Evolutionary conservation across 164 flowering plant species (phyloP), one percentile per base, ranked within the genome.

Genomic region (Taxillus chinensis): DNA sequence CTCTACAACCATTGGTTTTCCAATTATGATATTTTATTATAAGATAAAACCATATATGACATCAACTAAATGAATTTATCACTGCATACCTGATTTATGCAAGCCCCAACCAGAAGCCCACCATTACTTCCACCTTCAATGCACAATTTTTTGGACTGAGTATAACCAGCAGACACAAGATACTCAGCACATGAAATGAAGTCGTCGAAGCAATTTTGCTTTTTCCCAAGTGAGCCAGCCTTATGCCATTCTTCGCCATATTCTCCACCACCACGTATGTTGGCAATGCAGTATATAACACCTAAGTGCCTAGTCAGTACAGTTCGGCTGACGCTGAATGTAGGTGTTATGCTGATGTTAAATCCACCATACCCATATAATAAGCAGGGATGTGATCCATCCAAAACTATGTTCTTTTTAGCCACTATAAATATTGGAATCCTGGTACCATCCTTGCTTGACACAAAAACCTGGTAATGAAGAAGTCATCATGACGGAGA

Each of bases 111-210:
- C 59, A 95, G 92, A 70, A 89, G 93, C 51, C 99, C 99, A 61
- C 97, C 97, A 73, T 95, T 95, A 78, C 99, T 95, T 71, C 97
- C 96, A 56, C 98, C 99, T 87, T 95, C 99, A 75, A 95, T 91
- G 52, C 96, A 91, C 73, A 95, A 68, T 74, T 83, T 89, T 51
- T 63, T 72, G 7, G 96, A 81, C 64, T 79, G 84, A 46, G 99
- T 91, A 74, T 95, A 91, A 66, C 99, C 96, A 70, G 89, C 73
- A 62, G 97, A 84, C 14, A 95, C 71, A 50, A 95, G 96, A 67
- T 73, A 89, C 62, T 95, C 92, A 15, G 90, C 92, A 27, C 85
- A 76, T 64, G 99, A 82, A 73, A 91, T 81, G 72, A 95, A 95
- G 69, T 95, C 99, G 83, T 95, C 98, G 69, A 95, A 95, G 77